Conservation (phyloP, 208 protist species). For the Wallacemonas sp. region DNA sequence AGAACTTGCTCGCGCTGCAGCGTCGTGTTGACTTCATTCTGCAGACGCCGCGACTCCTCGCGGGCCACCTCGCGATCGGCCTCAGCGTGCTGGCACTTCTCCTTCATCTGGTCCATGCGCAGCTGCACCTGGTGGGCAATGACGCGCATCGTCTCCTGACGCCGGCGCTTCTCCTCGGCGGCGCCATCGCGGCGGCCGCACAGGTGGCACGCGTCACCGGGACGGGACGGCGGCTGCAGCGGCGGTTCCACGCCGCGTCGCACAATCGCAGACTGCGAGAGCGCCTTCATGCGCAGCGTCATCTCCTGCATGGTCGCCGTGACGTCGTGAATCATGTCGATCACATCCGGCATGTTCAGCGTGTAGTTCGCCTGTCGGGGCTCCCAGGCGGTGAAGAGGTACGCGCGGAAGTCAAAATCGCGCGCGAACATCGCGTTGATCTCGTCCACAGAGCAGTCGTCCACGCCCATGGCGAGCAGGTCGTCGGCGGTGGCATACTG, state of each 20-base stretch:
- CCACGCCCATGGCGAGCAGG: constrained; percentile 57
- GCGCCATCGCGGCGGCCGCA: constrained; percentile 70
- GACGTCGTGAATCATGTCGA: constrained; percentile 77
- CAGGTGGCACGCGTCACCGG: constrained; percentile 68
- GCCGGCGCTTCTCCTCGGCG: constrained; percentile 50
- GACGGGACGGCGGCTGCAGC: constrained; percentile 60
- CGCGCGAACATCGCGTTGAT: constrained; percentile 75
- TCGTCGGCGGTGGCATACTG: constrained; percentile 60
- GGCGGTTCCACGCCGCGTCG: constrained; percentile 58
- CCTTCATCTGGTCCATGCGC: constrained; percentile 66
- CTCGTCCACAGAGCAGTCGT: constrained; percentile 79
- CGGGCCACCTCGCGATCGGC: constrained; percentile 66
- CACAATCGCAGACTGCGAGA: constrained; percentile 60
- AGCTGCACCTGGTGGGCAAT: constrained; percentile 76
- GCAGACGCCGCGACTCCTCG: constrained; percentile 43
- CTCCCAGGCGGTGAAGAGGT: constrained; percentile 51
- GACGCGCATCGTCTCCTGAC: constrained; percentile 59
- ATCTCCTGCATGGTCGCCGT: constrained; percentile 67
- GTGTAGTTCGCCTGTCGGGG: constrained; percentile 26
- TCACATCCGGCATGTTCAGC: constrained; percentile 53
- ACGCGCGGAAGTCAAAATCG: constrained; percentile 75
- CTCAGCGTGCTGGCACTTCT: constrained; percentile 71
- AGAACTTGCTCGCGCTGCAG: constrained; percentile 33
- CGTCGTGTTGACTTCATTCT: constrained; percentile 48
- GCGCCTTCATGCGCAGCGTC: constrained; percentile 63